These are phyloP conservation scores for Paramarasmius palmivorus DNA, from an alignment of 1,284 basidiomycete genomes.

Conservation along the genomic window DNA sequence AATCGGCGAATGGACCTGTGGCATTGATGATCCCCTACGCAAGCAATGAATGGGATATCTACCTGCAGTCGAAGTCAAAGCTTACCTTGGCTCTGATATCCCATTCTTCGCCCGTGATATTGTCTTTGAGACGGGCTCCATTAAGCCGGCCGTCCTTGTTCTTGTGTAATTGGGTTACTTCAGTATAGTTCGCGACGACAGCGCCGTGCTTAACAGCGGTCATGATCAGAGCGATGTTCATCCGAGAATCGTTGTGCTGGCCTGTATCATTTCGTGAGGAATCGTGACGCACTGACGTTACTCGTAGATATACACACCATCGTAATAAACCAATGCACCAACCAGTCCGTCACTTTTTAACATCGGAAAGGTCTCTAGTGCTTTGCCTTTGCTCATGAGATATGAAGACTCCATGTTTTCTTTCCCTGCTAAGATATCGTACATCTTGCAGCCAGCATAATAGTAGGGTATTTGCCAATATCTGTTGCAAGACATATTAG, in stretches of 20 bases:
- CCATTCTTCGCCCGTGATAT: conserved; percentile 83
- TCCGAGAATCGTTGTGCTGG: conserved; percentile 97
- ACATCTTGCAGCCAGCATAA: conserved; percentile 94
- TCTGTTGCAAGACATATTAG: conserved; percentile 39
- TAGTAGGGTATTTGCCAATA: conserved; percentile 99
- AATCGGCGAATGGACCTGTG: conserved; percentile 93
- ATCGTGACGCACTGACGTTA: not conserved
- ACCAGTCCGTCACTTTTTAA: conserved; percentile 91
- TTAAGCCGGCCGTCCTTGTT: conserved; percentile 63
- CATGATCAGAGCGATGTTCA: conserved; percentile 95
- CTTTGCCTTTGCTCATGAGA: conserved; percentile 91
- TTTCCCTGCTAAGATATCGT: conserved; percentile 92
- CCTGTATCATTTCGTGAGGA: conserved; percentile 42
- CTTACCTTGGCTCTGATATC: conserved; percentile 79
- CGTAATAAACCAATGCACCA: conserved; percentile 96
- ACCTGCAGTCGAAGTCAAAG: not conserved
- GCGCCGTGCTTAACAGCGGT: conserved; percentile 95
- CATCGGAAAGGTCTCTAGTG: conserved; percentile 95
- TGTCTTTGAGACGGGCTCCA: conserved; percentile 82
- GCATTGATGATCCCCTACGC: conserved; percentile 89
- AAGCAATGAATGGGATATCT: not conserved
- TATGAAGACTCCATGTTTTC: conserved; percentile 98
- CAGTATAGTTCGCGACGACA: conserved; percentile 87
- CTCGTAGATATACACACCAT: conserved; percentile 52
- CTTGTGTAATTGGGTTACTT: conserved; percentile 84